A percentile compares a stretch with the other conserved stretches of the same genome.
Evolutionary conservation across 306 rosid genomes (phyloP).

Genomic region (Lupinus albus): DNA sequence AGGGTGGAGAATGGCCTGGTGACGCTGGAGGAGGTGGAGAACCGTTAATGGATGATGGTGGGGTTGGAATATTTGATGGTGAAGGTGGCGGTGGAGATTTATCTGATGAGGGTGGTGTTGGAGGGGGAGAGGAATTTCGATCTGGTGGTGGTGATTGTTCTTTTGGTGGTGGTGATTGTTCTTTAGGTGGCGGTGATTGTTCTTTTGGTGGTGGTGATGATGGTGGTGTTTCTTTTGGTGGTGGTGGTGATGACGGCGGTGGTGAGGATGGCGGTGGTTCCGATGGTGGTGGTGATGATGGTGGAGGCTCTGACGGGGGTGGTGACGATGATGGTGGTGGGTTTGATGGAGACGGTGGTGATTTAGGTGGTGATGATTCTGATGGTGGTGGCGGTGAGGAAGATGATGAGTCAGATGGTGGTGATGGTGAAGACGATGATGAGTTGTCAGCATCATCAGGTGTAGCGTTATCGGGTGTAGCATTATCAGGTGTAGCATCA

Average conservation of each 20-base stretch:
- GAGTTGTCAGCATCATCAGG: conserved; percentile 38
- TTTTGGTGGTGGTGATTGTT: too few species aligned
- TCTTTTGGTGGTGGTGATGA: neutral
- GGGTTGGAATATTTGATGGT: conserved; percentile 27
- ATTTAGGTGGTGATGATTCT: conserved; percentile 24
- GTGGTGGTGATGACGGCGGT: conserved; percentile 31
- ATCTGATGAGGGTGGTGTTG: conserved; percentile 29
- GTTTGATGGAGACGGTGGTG: conserved; percentile 31
- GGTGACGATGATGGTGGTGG: conserved; percentile 27
- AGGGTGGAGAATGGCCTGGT: conserved; percentile 12
- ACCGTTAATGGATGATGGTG: conserved; percentile 28
- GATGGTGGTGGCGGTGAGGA: conserved; percentile 30
- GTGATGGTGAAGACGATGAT: neutral
- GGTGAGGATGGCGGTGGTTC: conserved; percentile 17
- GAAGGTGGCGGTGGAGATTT: conserved; percentile 42
- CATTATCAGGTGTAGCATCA: conserved; percentile 4
- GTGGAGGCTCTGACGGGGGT: too few species aligned
- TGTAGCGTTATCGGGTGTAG: conserved; percentile 4
- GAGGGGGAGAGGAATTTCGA: neutral
- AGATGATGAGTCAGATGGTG: neutral
- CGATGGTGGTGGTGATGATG: neutral
- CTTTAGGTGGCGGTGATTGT: conserved; percentile 37
- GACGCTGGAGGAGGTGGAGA: conserved; percentile 8
- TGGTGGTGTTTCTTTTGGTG: conserved; percentile 1
- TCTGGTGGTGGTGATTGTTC: conserved; percentile 32